Base-by-base conservation (phyloP, 2,329 filamentous ascomycete genomes). In the Thielaviopsis punctulata region DNA sequence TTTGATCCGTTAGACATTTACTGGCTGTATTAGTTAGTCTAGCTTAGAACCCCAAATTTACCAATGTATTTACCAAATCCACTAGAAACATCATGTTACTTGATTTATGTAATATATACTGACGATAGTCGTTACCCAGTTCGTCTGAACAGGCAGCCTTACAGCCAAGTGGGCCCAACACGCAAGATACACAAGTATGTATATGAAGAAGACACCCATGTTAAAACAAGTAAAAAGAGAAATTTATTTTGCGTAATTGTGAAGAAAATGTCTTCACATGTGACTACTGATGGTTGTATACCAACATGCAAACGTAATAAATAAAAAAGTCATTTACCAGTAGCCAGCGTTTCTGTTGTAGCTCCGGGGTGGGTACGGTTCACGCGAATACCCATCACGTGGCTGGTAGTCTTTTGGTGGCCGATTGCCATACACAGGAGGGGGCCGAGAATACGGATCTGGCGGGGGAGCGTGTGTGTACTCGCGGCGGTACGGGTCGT, bases 401-500 rank as follows among this genome's bases (percentile, higher is more conserved):
- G 73, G 68, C 33, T 70, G 70, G 52, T 71, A 70, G 57, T 76
- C 72, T 43, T 69, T 63, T 2, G 70, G 70, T 36, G 72, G 72
- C 18, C 75, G 73, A 52, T 79, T 75, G 57, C 80, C 80, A 2
- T 75, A 72, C 24, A 65, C 66, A 44, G 76, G 70, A 44, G 76
- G 70, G 45, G 73, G 74, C 57, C 75, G 76, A 58, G 66, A 69
- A 59, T 82, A 82, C 47, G 77, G 76, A 55, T 81, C 78, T 19
- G 64, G 74, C 52, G 79, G 77, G 21, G 63, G 68, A 48, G 79
- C 73, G 51, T 78, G 77, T 57, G 80, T 76, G 61, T 83, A 76
- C 62, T 84, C 77, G 58, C 80, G 72, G 59, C 79, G 76, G 68
- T 90, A 92, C 25, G 83, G 82, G 60, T 92, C 86, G 54, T 88